Evolutionary conservation across 192 early-diverging fungal genomes (phyloP).

Genomic region (Umbelopsis isabellina): DNA sequence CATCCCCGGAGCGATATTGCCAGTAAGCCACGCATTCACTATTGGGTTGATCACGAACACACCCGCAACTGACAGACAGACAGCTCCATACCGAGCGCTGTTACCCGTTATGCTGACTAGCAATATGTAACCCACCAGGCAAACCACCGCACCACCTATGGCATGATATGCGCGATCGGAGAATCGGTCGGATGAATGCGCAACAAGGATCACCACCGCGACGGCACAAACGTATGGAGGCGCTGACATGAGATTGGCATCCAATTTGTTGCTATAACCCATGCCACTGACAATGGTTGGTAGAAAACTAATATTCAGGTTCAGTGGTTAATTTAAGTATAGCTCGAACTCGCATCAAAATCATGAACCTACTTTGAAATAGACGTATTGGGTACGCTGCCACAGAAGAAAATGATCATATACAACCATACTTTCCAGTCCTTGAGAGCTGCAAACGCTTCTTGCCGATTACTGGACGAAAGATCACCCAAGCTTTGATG

Average conservation of each 20-base stretch:
- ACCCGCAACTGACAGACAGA: slow-evolving; percentile 34
- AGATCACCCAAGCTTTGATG: slow-evolving; percentile 34
- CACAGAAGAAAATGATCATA: slow-evolving; percentile 43
- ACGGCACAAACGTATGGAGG: slow-evolving; percentile 38
- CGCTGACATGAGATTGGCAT: slow-evolving; percentile 40
- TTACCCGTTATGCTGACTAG: neutral
- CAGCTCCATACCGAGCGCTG: slow-evolving; percentile 22
- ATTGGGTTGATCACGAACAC: slow-evolving; percentile 38
- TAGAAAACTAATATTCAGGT: slow-evolving; percentile 21
- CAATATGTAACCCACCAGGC: slow-evolving; percentile 36
- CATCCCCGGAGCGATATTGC: slow-evolving; percentile 39
- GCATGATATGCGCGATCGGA: slow-evolving; percentile 37
- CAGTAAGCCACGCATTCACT: slow-evolving; percentile 38
- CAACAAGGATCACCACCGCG: slow-evolving; percentile 32
- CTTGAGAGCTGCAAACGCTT: slow-evolving; percentile 26
- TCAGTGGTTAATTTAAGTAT: neutral
- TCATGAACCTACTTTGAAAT: slow-evolving; percentile 35
- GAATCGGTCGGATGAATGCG: slow-evolving; percentile 35
- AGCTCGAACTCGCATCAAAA: neutral
- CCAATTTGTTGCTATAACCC: slow-evolving; percentile 37
- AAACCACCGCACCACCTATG: slow-evolving; percentile 29
- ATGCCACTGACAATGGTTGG: slow-evolving; percentile 39
- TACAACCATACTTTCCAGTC: slow-evolving; percentile 42
- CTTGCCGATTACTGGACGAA: slow-evolving; percentile 27
- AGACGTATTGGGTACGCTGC: slow-evolving; percentile 41